These are phyloP conservation scores for Botrytis paeoniae DNA, from an alignment of 2,329 filamentous ascomycete species.

Conservation along the genomic window DNA sequence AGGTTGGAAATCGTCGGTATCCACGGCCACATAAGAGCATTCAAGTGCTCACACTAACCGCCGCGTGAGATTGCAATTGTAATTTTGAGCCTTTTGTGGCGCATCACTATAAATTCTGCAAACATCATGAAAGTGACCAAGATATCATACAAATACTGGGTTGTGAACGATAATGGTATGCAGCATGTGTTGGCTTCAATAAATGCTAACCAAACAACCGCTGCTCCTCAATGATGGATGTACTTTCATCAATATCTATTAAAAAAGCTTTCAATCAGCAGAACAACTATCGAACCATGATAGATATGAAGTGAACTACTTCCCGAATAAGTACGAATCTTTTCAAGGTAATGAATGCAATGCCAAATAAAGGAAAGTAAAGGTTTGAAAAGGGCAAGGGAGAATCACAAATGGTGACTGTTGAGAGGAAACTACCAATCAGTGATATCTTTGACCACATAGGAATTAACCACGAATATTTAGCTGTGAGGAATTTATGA, in stretches of 20 bases:
- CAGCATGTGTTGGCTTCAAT: background rate
- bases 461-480: background rate
- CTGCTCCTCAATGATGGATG: background rate
- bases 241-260: background rate
- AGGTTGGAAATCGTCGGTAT: background rate
- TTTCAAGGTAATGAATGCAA: background rate
- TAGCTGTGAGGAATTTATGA: background rate
- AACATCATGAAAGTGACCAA: background rate
- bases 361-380: no score
- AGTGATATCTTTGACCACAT: background rate
- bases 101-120: background rate
- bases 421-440: background rate
- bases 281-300: background rate
- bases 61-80: background rate
- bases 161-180: background rate
- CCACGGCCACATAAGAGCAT: background rate
- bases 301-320: background rate
- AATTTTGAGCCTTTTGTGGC: background rate
- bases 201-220: background rate
- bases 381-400: background rate
- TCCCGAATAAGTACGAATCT: background rate
- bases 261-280: background rate
- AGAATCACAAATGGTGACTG: background rate
- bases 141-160: background rate
- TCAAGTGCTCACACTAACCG: background rate